These are phyloP conservation scores for Aspergillus unguis DNA, from an alignment of 2,329 filamentous ascomycete species.

Conservation along the genomic window DNA sequence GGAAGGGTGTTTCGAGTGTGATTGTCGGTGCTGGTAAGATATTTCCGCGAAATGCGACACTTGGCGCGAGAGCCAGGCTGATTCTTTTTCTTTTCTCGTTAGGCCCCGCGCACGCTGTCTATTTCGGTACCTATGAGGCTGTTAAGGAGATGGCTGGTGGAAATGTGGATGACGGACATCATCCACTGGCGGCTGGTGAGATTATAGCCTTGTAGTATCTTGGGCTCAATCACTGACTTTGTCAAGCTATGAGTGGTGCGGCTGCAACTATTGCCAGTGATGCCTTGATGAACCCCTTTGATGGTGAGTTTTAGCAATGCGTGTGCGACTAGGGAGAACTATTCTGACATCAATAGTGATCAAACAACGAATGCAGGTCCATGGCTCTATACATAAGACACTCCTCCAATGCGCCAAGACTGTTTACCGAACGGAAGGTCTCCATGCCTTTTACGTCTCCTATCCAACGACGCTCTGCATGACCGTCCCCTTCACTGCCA, in stretches of 20 bases:
- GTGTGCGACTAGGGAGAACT: not conserved
- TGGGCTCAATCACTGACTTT: constrained; percentile 33
- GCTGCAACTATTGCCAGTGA: constrained; percentile 95
- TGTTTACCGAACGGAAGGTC: constrained; percentile 81
- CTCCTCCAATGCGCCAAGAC: constrained; percentile 82
- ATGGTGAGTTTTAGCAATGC: constrained; percentile 60
- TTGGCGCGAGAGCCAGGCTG: constrained; percentile 5
- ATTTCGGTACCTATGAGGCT: constrained; percentile 96
- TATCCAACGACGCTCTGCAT: constrained; percentile 97
- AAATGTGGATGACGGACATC: constrained; percentile 78
- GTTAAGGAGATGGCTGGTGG: constrained; percentile 96
- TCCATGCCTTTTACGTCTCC: constrained; percentile 94
- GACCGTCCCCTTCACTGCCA: constrained; percentile 95
- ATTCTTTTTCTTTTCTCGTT: constrained; percentile 11
- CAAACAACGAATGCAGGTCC: constrained; percentile 99
- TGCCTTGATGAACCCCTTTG: constrained; percentile 98
- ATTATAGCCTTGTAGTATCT: constrained; percentile 3
- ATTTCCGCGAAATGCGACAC: not conserved
- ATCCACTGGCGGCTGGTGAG: constrained; percentile 87
- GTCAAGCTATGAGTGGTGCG: constrained; percentile 80
- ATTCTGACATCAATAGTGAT: constrained; percentile 63
- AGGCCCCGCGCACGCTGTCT: constrained; percentile 96
- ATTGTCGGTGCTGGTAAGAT: constrained; percentile 83
- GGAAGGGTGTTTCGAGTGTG: constrained; percentile 95
- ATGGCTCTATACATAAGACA: constrained; percentile 87